phyloP scores from a whole-genome alignment of 177 flowering plant genomes.

The Vitis hybrid region DNA sequence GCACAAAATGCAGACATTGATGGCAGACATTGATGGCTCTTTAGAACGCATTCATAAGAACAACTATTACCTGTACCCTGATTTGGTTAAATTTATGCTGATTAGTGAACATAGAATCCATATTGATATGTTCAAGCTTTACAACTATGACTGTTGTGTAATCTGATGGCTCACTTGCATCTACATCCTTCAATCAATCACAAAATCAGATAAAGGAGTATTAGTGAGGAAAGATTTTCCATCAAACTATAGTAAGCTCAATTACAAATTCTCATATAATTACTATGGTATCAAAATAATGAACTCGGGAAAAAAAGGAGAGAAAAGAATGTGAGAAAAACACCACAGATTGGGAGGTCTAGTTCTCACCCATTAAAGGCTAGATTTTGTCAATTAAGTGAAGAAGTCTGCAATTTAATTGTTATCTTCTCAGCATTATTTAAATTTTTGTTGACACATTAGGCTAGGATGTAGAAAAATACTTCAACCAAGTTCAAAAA shows the following conservation, averaged over 20 bases:
- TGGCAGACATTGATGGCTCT: neutral
- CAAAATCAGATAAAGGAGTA: constrained; percentile 6
- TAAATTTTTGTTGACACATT: no score
- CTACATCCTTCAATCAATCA: constrained; percentile 48
- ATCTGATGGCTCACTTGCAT: constrained; percentile 28
- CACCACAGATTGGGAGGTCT: no score
- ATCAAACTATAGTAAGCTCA: neutral
- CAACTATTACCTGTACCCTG: constrained; percentile 57
- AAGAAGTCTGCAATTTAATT: no score
- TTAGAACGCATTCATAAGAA: neutral
- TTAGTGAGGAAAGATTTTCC: neutral
- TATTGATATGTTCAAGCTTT: constrained; percentile 53
- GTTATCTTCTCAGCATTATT: no score
- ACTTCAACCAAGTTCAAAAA: no score
- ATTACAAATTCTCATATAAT: no score
- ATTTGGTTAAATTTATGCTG: constrained; percentile 51
- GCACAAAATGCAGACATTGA: constrained; percentile 2
- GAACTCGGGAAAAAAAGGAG: no score
- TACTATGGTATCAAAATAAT: no score
- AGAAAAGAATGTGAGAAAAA: no score
- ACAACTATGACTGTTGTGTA: constrained; percentile 54
- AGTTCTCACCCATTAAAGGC: no score
- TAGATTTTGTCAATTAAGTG: no score
- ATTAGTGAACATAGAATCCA: constrained; percentile 55
- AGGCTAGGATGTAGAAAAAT: no score